Evolutionary conservation across 2,329 filamentous ascomycete species (phyloP).

Genomic region (Penicillium glabrum): DNA sequence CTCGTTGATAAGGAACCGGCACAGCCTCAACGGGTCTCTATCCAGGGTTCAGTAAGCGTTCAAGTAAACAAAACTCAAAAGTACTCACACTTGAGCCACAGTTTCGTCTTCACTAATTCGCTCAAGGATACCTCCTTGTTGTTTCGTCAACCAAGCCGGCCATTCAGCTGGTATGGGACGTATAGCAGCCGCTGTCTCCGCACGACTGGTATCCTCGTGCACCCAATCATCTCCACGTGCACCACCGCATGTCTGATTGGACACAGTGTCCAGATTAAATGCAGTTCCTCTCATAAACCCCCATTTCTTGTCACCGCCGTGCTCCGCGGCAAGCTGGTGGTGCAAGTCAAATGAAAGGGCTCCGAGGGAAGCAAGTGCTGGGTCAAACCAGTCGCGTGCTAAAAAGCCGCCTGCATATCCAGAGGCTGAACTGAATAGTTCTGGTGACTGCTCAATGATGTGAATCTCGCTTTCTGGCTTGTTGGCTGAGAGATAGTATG

Average conservation of each 20-base stretch:
- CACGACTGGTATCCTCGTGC: conserved; percentile 62
- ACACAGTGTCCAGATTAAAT: conserved; percentile 51
- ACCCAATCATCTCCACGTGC: conserved; percentile 65
- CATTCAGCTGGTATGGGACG: conserved; percentile 36
- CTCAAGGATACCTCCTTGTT: conserved; percentile 58
- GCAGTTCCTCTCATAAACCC: conserved; percentile 61
- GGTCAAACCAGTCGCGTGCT: conserved; percentile 69
- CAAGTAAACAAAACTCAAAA: neutral
- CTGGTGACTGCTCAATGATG: conserved; percentile 56
- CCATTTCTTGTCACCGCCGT: conserved; percentile 60
- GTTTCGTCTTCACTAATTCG: conserved; percentile 61
- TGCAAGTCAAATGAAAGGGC: conserved; percentile 70
- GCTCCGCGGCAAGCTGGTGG: conserved; percentile 58
- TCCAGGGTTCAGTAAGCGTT: neutral
- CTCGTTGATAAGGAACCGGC: conserved; percentile 61
- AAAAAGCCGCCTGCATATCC: conserved; percentile 74
- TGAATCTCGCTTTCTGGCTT: conserved; percentile 47
- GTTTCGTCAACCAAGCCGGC: conserved; percentile 61
- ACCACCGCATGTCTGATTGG: conserved; percentile 39
- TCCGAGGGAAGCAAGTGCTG: conserved; percentile 59
- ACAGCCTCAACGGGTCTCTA: conserved; percentile 67
- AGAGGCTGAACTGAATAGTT: conserved; percentile 71
- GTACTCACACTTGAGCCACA: conserved; percentile 64
- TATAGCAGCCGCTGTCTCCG: conserved; percentile 48
- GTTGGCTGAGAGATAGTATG: conserved; percentile 66